A percentile compares a stretch with the other conserved stretches of the same genome.
Conservation (phyloP, 257 asterid species). For the Nemophila menziesii region DNA sequence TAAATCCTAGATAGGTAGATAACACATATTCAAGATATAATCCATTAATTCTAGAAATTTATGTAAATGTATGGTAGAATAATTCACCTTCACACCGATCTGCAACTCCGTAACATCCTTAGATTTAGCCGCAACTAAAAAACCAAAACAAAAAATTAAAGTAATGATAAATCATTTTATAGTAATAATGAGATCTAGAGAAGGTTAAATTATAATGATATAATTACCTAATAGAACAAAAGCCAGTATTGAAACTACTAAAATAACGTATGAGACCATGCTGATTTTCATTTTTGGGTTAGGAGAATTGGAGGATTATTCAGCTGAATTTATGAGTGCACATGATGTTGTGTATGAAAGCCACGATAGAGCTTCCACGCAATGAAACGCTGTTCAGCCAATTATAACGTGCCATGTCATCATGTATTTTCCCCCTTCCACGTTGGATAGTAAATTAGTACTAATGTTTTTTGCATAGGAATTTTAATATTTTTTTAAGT, state of each 20-base stretch:
- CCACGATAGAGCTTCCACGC: conserved; percentile 29
- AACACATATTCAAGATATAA: too few species aligned
- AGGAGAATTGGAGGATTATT: background rate
- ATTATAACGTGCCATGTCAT: conserved; percentile 33
- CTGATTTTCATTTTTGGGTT: conserved; percentile 22
- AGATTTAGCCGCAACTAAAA: conserved; percentile 61
- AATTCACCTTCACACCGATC: conserved; percentile 86
- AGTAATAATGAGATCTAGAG: background rate
- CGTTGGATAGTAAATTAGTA: too few species aligned
- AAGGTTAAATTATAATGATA: background rate
- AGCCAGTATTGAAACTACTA: conserved; percentile 25
- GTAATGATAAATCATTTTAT: background rate
- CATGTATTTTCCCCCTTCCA: too few species aligned
- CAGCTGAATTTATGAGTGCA: background rate
- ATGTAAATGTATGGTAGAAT: background rate
- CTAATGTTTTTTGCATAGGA: too few species aligned
- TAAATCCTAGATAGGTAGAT: too few species aligned
- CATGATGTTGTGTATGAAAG: background rate
- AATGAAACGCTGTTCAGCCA: conserved; percentile 20
- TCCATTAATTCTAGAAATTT: background rate
- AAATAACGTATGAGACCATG: conserved; percentile 22
- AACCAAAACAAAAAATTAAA: conserved; percentile 5
- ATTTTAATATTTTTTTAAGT: too few species aligned
- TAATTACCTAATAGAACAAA: conserved; percentile 37
- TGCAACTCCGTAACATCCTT: conserved; percentile 79